phyloP scores from a whole-genome alignment of 495 filamentous ascomycete species.

The Penicillium atrosanguineum region DNA sequence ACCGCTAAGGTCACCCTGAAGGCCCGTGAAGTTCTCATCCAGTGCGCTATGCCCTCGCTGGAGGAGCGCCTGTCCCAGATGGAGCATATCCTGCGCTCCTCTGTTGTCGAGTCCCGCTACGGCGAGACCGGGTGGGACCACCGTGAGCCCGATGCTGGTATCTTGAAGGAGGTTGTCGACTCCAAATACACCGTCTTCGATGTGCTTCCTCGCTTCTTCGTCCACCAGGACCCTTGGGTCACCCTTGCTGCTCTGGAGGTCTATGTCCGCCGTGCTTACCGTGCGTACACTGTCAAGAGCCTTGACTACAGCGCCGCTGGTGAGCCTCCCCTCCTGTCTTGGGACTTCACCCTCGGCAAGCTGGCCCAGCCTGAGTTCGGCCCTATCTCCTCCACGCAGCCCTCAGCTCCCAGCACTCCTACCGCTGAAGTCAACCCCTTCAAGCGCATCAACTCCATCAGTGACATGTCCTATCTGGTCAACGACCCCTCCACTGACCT shows the following conservation, averaged over 20 bases:
- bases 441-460: constrained; percentile 86
- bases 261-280: constrained; percentile 93
- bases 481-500: constrained; percentile 67
- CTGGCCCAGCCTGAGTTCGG: constrained; percentile 87
- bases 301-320: constrained; percentile 79
- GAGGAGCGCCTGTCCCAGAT: constrained; percentile 94
- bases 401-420: constrained; percentile 86
- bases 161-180: constrained; percentile 96
- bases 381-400: constrained; percentile 66
- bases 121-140: constrained; percentile 98
- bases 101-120: constrained; percentile 94
- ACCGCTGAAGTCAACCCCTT: constrained; percentile 59
- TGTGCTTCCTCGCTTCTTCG: constrained; percentile 91
- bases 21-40: constrained; percentile 93
- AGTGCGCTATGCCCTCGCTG: constrained; percentile 91
- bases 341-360: constrained; percentile 94
- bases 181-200: constrained; percentile 98
- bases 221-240: constrained; percentile 91
- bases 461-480: constrained; percentile 87
- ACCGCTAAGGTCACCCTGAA: constrained; percentile 96
- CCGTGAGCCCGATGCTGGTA: constrained; percentile 78
- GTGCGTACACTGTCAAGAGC: constrained; percentile 85
- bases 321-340: constrained; percentile 81
- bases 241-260: constrained; percentile 91
- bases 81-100: constrained; percentile 97